Evolutionary conservation across 352 stramenopile species (phyloP).

Genomic region (Phytophthora meadii): DNA sequence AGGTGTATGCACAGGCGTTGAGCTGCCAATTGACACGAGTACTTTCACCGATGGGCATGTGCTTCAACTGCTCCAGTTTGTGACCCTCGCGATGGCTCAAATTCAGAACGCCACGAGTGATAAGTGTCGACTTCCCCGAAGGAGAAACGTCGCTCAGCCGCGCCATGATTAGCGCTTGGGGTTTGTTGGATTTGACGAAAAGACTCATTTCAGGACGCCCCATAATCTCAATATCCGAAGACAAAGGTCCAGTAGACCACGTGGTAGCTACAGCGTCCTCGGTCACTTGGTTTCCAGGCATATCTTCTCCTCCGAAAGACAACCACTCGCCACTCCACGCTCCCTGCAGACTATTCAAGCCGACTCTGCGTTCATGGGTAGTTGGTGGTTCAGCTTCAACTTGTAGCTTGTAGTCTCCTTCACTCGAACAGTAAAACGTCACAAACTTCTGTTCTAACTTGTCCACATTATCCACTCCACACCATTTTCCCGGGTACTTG

Average conservation of each 20-base stretch:
- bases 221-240: constrained; percentile 41
- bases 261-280: constrained; percentile 47
- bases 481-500: constrained; percentile 53
- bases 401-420: constrained; percentile 15
- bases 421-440: constrained; percentile 36
- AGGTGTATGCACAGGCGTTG: constrained; percentile 54
- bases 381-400: constrained; percentile 2
- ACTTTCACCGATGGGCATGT: constrained; percentile 40
- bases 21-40: constrained; percentile 44
- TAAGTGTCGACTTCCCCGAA: constrained; percentile 48
- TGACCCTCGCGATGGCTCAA: constrained; percentile 52
- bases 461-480: constrained; percentile 36
- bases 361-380: constrained; percentile 25
- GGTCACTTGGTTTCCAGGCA: constrained; percentile 49
- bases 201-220: constrained; percentile 50
- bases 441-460: constrained; percentile 46
- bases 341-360: constrained; percentile 44
- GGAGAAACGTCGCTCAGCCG: constrained; percentile 55
- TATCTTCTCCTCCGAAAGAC: constrained; percentile 57
- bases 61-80: constrained; percentile 32
- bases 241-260: constrained; percentile 35
- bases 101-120: constrained; percentile 54
- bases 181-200: constrained; percentile 42
- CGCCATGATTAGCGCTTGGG: constrained; percentile 47
- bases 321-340: constrained; percentile 63